phyloP scores from a whole-genome alignment of 768 basidiomycete species.

The Mycena capillaripes region DNA sequence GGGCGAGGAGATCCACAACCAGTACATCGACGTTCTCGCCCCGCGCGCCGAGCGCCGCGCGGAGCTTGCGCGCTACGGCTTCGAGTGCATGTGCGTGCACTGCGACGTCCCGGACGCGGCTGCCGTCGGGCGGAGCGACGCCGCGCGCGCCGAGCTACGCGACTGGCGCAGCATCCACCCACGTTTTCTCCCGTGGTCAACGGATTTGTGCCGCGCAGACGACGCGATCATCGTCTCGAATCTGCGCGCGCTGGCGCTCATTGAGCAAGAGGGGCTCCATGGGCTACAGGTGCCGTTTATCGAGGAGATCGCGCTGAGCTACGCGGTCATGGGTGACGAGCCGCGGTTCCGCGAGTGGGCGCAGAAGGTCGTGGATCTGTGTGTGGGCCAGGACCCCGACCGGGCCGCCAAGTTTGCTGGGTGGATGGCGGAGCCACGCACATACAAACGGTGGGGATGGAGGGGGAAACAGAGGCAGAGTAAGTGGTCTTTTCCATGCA shows the following conservation, averaged over 20 bases:
- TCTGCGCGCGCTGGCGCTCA: conserved; percentile 52
- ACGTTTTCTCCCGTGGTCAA: conserved; percentile 57
- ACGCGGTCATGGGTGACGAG: conserved; percentile 57
- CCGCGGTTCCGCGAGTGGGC: conserved; percentile 54
- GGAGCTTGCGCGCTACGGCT: conserved; percentile 55
- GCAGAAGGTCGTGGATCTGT: conserved; percentile 44
- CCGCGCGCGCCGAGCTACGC: conserved; percentile 48
- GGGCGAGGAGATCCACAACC: conserved; percentile 62
- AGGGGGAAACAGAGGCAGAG: conserved; percentile 54
- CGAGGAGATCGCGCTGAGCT: conserved; percentile 58
- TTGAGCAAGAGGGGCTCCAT: conserved; percentile 58
- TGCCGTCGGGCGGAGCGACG: conserved; percentile 47
- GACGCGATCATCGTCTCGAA: conserved; percentile 56
- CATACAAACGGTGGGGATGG: conserved; percentile 58
- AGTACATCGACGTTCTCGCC: conserved; percentile 58
- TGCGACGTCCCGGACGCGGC: conserved; percentile 45
- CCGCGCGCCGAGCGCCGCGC: conserved; percentile 50
- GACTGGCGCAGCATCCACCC: conserved; percentile 53
- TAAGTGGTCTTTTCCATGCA: conserved; percentile 38
- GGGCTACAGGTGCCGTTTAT: conserved; percentile 56
- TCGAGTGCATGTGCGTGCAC: conserved; percentile 55
- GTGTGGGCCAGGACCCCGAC: conserved; percentile 42
- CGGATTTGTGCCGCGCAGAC: conserved; percentile 56
- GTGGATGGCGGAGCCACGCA: conserved; percentile 48
- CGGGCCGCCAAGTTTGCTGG: conserved; percentile 45